Evolutionary conservation across 75 land plant genomes (phyloP).

Genomic region (Selaginella tamariscina): DNA sequence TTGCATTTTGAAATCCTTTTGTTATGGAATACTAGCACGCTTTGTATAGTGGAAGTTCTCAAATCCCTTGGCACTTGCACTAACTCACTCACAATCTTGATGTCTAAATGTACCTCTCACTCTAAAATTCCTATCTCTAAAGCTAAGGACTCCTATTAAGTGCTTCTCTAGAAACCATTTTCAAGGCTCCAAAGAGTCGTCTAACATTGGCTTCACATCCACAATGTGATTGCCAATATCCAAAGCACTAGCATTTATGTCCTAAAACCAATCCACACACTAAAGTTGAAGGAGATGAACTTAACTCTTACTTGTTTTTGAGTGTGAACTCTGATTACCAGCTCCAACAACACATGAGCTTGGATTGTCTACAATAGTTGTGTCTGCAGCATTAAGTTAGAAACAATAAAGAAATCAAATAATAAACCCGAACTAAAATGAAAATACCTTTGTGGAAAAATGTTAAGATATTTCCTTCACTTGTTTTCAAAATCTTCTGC

Average conservation of each 20-base stretch:
- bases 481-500: neutral
- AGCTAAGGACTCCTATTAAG: slow-evolving; percentile 1
- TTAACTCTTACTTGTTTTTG: neutral
- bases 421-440: neutral
- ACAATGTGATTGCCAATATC: neutral
- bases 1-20: neutral
- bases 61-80: neutral
- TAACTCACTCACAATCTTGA: slow-evolving; percentile 2
- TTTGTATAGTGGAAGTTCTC: neutral
- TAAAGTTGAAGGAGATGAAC: slow-evolving; percentile 1
- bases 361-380: too few species aligned
- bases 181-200: neutral
- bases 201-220: slow-evolving; percentile 3
- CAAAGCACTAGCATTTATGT: neutral
- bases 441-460: neutral
- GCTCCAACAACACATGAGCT: neutral
- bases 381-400: neutral
- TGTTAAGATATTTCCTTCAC: slow-evolving; percentile 1
- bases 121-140: neutral
- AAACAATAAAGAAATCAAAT: neutral
- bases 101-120: slow-evolving; percentile 1
- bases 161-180: neutral
- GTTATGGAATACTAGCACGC: neutral
- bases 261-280: neutral
- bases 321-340: neutral